phyloP scores from a whole-genome alignment of 2,329 filamentous ascomycete species.

The Pestalotiopsis sp. region DNA sequence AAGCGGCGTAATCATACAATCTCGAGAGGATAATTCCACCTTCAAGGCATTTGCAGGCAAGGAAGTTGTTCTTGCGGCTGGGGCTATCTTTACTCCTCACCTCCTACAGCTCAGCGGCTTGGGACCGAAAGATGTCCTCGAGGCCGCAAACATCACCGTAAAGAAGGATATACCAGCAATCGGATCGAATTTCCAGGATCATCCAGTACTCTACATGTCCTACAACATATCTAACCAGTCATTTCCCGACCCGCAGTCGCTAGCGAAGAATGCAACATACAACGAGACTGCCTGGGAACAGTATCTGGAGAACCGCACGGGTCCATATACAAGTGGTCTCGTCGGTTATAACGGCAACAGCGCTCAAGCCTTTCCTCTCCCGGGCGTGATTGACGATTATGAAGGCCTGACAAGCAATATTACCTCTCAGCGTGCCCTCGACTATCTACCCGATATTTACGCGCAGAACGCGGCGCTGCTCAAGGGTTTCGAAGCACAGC shows the following conservation, averaged over 20 bases:
- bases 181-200: conserved; percentile 27
- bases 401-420: conserved; percentile 5
- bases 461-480: conserved; percentile 22
- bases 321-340: conserved; percentile 25
- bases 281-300: conserved; percentile 24
- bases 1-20: conserved; percentile 2
- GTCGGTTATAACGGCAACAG: neutral
- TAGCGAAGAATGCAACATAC: conserved; percentile 20
- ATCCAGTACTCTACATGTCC: conserved; percentile 17
- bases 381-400: conserved; percentile 10
- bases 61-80: conserved; percentile 29
- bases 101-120: conserved; percentile 43
- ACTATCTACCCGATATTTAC: conserved; percentile 22
- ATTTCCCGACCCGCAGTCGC: conserved; percentile 11
- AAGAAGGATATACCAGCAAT: conserved; percentile 19
- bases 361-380: neutral
- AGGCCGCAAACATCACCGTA: conserved; percentile 9
- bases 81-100: conserved; percentile 30
- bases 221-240: conserved; percentile 14
- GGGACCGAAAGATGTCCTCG: conserved; percentile 19
- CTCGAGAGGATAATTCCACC: neutral
- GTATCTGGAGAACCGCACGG: conserved; percentile 23
- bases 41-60: conserved; percentile 17
- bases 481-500: conserved; percentile 17
- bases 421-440: conserved; percentile 18